Percentiles rank a stretch among this genome's conserved stretches.
phyloP scores from a whole-genome alignment of 2,329 filamentous ascomycete species.

The Cladosporium velox region DNA sequence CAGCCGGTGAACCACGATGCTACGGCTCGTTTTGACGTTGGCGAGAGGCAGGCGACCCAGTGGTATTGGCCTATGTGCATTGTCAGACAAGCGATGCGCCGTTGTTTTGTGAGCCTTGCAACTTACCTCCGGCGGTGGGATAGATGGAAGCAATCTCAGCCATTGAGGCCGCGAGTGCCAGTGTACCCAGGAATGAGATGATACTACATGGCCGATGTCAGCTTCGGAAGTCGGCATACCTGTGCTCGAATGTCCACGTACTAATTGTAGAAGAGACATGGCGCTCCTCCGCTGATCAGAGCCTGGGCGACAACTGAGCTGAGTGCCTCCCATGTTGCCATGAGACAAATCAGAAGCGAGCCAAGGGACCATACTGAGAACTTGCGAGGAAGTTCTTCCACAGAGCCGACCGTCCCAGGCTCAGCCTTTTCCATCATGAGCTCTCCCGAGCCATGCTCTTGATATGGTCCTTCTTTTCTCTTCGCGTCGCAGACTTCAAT shows the following conservation, averaged over 20 bases:
- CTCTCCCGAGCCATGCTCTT: neutral
- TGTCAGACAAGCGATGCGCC: neutral
- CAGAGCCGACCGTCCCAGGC: slow-evolving; percentile 25
- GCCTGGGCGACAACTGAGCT: slow-evolving; percentile 50
- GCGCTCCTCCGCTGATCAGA: slow-evolving; percentile 49
- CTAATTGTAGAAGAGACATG: slow-evolving; percentile 51
- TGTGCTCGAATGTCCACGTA: slow-evolving; percentile 28
- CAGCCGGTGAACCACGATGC: slow-evolving; percentile 43
- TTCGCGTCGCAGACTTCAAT: neutral
- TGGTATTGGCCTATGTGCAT: slow-evolving; percentile 46
- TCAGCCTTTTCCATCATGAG: neutral
- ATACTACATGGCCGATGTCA: slow-evolving; percentile 36
- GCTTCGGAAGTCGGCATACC: neutral
- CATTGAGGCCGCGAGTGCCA: slow-evolving; percentile 44
- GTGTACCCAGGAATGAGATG: slow-evolving; percentile 45
- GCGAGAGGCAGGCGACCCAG: slow-evolving; percentile 47
- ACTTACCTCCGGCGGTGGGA: slow-evolving; percentile 35
- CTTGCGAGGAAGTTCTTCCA: slow-evolving; percentile 32
- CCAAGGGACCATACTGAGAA: slow-evolving; percentile 45
- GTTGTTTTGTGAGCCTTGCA: neutral
- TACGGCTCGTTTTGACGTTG: slow-evolving; percentile 37
- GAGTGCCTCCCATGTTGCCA: slow-evolving; percentile 56
- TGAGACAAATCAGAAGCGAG: slow-evolving; percentile 50
- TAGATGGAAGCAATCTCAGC: slow-evolving; percentile 46
- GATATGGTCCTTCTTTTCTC: neutral